These are phyloP conservation scores for Colletotrichum tamarilloi DNA, from an alignment of 2,329 filamentous ascomycete species.

Conservation along the genomic window DNA sequence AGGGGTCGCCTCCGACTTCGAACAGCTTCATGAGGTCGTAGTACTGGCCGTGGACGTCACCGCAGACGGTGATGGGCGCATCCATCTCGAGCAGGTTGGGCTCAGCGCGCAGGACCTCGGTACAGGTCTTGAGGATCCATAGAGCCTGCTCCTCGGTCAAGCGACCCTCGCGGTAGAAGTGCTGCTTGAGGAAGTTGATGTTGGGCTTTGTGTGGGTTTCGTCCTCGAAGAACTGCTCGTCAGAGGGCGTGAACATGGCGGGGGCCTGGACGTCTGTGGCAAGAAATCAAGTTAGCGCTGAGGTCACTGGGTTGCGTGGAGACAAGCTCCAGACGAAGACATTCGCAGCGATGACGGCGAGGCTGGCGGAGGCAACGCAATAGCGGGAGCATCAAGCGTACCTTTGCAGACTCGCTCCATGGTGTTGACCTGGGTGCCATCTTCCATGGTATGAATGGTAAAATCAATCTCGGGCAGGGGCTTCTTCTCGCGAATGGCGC, in stretches of 20 bases:
- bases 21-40: constrained; percentile 99
- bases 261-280: constrained; percentile 92
- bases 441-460: constrained; percentile 97
- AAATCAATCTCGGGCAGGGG: constrained; percentile 98
- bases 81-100: constrained; percentile 99
- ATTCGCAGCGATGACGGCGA: constrained; percentile 21
- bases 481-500: constrained; percentile 94
- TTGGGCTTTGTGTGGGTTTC: constrained; percentile 89
- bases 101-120: constrained; percentile 87
- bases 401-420: constrained; percentile 98
- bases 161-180: constrained; percentile 97
- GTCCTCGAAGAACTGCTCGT: constrained; percentile 94
- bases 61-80: constrained; percentile 97
- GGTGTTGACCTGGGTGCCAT: constrained; percentile 94
- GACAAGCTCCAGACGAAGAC: background rate
- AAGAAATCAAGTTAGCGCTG: constrained; percentile 37
- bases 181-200: constrained; percentile 94
- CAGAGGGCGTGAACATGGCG: constrained; percentile 89
- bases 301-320: background rate
- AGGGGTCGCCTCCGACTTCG: constrained; percentile 95
- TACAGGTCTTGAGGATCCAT: constrained; percentile 91
- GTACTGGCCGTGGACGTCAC: constrained; percentile 98
- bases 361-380: constrained; percentile 36
- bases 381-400: constrained; percentile 54
- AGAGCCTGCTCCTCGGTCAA: constrained; percentile 97